Base-by-base conservation (phyloP, 352 stramenopile species). In the Phytopythium vexans region DNA sequence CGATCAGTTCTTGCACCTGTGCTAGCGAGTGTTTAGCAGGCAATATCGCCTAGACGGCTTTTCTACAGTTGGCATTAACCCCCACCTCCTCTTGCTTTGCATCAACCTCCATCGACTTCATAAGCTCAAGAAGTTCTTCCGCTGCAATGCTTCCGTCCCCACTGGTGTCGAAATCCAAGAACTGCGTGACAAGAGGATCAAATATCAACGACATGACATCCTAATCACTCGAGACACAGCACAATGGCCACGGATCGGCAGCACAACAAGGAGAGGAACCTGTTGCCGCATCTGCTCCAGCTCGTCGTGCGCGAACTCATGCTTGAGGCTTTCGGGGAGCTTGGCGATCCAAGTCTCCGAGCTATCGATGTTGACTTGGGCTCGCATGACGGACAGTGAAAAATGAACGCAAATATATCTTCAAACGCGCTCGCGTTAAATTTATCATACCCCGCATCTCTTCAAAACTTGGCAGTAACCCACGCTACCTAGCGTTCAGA, bases 281-380 rank as follows among this genome's bases (percentile, higher is more conserved):
- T 88, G 77, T 37, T 86, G 61, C 40, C 70, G 59, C 72, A 89
- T 86, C 58, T 89, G 74, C 52, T 79, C 68, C 2, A 89, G 67
- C 54, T 89, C 77, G 40, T 86, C 70, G 32, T 54, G 35, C 4
- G 77, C 85, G 40, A 86, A 89, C 54, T 89, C 77, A 67, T 82
- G 75, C 42, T 72, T 71, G 27, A 89, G 68, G 38, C 77, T 86
- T 44, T 81, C 64, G 1, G 74, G 74, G 0, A 89, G 63, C 44
- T 49, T 41, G 2, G 62, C 15, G 34, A 87, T 81, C 76, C 76
- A 87, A 21, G 68, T 69, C 21, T 84, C 73, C 6, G 57, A 38
- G 3, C 48, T 41, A 3, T 44, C 63, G 16, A 84, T 54, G 14
- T 50, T 44, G 11, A 87, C 56, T 74, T 82, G 74, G 31, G 74